These are phyloP conservation scores for Cladochytrium tenue DNA, from an alignment of 371 early-diverging fungal genomes.

Conservation along the genomic window DNA sequence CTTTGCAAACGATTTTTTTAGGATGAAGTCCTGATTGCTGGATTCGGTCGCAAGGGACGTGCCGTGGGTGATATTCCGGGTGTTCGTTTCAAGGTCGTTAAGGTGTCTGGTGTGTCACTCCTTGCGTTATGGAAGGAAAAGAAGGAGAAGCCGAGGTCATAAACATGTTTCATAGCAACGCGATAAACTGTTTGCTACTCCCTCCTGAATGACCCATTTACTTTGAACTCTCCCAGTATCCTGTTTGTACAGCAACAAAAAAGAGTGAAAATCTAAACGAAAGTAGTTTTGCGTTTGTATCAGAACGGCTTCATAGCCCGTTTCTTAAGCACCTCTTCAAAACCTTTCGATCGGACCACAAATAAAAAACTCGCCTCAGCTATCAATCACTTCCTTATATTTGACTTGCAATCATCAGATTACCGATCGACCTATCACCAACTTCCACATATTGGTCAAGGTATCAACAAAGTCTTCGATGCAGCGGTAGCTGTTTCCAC, in stretches of 20 bases:
- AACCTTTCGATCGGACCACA: slow-evolving; percentile 37
- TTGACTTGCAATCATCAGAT: slow-evolving; percentile 45
- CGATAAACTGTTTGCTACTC: no score
- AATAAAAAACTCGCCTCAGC: slow-evolving; percentile 38
- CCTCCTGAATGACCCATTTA: no score
- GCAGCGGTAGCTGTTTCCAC: no score
- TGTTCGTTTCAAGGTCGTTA: slow-evolving; percentile 99
- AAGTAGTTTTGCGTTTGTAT: no score
- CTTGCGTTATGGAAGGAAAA: slow-evolving; percentile 99
- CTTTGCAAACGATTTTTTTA: slow-evolving; percentile 16
- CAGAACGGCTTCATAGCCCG: slow-evolving; percentile 24
- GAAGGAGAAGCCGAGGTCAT: slow-evolving; percentile 73
- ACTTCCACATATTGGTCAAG: slow-evolving; percentile 49
- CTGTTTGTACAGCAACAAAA: no score
- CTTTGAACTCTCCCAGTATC: no score
- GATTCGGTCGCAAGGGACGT: slow-evolving; percentile 94
- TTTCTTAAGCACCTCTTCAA: slow-evolving; percentile 44
- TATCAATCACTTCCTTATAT: slow-evolving; percentile 44
- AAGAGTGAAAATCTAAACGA: no score
- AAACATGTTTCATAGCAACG: slow-evolving; percentile 20
- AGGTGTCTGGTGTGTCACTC: slow-evolving; percentile 99
- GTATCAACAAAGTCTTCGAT: slow-evolving; percentile 32
- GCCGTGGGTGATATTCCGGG: slow-evolving; percentile 99
- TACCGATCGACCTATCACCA: slow-evolving; percentile 52
- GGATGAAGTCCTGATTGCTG: slow-evolving; percentile 94